Evolutionary conservation across 768 basidiomycete genomes (phyloP).

Genomic region (Inosperma sp.): DNA sequence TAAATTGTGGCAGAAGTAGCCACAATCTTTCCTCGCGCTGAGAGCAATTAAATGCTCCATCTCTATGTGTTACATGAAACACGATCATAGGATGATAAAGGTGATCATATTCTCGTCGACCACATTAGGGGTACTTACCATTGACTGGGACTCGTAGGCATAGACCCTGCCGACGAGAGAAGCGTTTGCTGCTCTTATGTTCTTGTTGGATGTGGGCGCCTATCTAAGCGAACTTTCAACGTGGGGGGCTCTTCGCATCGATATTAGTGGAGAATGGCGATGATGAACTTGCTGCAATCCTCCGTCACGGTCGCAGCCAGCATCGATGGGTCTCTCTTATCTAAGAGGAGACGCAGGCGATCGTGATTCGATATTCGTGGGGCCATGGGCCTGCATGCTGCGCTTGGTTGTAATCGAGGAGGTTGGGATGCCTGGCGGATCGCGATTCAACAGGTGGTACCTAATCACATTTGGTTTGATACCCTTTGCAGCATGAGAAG

Average conservation of each 20-base stretch:
- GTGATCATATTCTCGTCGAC: conserved; percentile 23
- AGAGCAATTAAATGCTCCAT: background rate
- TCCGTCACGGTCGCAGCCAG: background rate
- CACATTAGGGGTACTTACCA: conserved; percentile 19
- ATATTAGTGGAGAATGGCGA: background rate
- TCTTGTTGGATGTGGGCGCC: background rate
- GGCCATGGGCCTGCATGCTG: no score
- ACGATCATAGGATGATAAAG: conserved; percentile 14
- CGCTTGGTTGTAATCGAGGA: no score
- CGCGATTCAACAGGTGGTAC: no score
- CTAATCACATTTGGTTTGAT: no score
- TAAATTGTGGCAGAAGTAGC: background rate
- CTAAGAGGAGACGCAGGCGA: no score
- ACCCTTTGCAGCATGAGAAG: no score
- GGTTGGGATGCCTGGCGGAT: no score
- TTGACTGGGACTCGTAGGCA: conserved; percentile 32
- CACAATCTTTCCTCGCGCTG: background rate
- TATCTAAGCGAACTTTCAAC: background rate
- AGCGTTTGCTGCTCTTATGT: conserved; percentile 7
- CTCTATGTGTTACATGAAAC: conserved; percentile 10
- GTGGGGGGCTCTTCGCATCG: background rate
- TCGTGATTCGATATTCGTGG: no score
- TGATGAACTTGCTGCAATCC: background rate
- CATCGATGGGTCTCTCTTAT: conserved; percentile 6
- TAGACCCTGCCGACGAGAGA: conserved; percentile 5